A percentile compares a stretch with the other conserved stretches of the same genome.
phyloP scores from a whole-genome alignment of 2,329 filamentous ascomycete species.

The Periconia digitata region DNA sequence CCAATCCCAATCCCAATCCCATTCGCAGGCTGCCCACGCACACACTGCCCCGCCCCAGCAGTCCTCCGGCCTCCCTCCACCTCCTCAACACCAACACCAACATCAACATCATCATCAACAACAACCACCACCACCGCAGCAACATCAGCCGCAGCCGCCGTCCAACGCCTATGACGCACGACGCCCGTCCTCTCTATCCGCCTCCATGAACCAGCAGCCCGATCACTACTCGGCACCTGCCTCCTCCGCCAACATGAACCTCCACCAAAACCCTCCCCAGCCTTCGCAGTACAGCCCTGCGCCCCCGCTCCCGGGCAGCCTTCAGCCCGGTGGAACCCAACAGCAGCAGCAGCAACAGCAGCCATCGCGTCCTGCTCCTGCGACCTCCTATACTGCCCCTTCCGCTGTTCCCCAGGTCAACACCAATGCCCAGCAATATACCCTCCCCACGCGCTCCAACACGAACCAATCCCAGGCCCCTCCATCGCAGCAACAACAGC shows the following conservation, averaged over 20 bases:
- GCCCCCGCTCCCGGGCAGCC: constrained; percentile 58
- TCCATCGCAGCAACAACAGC: constrained; percentile 44
- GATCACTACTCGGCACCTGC: constrained; percentile 51
- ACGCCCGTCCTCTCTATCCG: constrained; percentile 1
- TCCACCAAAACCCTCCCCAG: constrained; percentile 57
- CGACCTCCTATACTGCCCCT: constrained; percentile 60
- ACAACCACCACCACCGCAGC: constrained; percentile 28
- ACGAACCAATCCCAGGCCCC: constrained; percentile 32
- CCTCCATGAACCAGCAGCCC: constrained; percentile 43
- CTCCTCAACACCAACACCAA: background rate
- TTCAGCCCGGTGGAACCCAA: constrained; percentile 54
- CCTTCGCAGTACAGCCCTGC: constrained; percentile 47
- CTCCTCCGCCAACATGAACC: constrained; percentile 55
- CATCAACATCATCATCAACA: constrained; percentile 34
- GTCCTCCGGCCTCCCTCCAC: constrained; percentile 20
- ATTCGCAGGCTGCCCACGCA: background rate
- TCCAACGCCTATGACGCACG: constrained; percentile 2
- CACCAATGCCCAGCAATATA: constrained; percentile 61
- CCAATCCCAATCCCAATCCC: constrained; percentile 20
- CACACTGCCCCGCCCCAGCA: constrained; percentile 36
- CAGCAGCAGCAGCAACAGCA: constrained; percentile 52
- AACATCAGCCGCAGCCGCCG: constrained; percentile 22
- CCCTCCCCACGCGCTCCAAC: constrained; percentile 66
- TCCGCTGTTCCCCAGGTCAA: constrained; percentile 52
- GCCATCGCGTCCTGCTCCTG: constrained; percentile 55